phyloP scores from a whole-genome alignment of 306 rosid genomes.

The Trifolium subterraneum region DNA sequence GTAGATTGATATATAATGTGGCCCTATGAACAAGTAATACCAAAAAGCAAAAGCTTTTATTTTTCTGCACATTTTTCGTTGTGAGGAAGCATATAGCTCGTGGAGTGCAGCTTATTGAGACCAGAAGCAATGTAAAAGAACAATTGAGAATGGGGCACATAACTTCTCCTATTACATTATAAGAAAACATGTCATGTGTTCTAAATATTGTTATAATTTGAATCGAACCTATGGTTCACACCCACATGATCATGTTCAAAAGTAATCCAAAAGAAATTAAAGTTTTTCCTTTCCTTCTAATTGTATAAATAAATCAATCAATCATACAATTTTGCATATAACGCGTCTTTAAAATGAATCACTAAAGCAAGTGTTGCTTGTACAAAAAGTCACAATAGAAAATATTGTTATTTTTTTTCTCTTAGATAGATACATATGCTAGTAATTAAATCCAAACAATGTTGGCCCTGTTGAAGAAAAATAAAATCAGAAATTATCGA shows the following conservation, averaged over 20 bases:
- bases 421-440: background rate
- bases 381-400: slow-evolving; percentile 29
- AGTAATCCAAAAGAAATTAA: slow-evolving; percentile 35
- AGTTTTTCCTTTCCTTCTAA: slow-evolving; percentile 39
- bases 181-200: slow-evolving; percentile 55
- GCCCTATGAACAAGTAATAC: slow-evolving; percentile 29
- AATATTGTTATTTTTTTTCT: background rate
- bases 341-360: slow-evolving; percentile 35
- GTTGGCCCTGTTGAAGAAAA: slow-evolving; percentile 22
- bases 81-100: slow-evolving; percentile 44
- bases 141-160: slow-evolving; percentile 49
- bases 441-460: background rate
- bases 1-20: background rate
- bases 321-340: background rate
- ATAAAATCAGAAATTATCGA: background rate
- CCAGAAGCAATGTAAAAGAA: slow-evolving; percentile 62
- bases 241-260: slow-evolving; percentile 45
- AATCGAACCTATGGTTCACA: slow-evolving; percentile 24
- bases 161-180: slow-evolving; percentile 30
- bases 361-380: slow-evolving; percentile 31
- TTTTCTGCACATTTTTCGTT: slow-evolving; percentile 26
- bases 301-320: slow-evolving; percentile 14
- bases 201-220: slow-evolving; percentile 37
- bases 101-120: slow-evolving; percentile 43
- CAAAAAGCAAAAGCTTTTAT: slow-evolving; percentile 42